Conservation (phyloP, 805 yeast species). For the Candida railenensis region DNA sequence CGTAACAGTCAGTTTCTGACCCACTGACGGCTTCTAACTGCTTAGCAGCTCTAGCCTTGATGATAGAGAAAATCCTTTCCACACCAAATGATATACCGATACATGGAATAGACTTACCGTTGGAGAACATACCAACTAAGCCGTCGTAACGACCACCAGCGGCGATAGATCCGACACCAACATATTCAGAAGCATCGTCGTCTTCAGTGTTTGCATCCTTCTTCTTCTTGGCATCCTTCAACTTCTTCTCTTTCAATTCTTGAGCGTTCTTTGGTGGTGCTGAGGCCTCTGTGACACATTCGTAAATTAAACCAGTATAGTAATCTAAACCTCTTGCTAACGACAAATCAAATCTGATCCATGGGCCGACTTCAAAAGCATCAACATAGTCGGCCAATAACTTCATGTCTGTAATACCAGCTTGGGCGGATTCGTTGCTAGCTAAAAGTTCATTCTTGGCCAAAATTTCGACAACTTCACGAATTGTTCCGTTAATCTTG, state of each 20-base stretch:
- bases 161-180: constrained; percentile 97
- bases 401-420: constrained; percentile 80
- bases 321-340: constrained; percentile 97
- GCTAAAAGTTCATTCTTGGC: constrained; percentile 56
- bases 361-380: constrained; percentile 71
- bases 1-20: constrained; percentile 86
- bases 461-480: constrained; percentile 58
- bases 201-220: constrained; percentile 47
- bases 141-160: constrained; percentile 99
- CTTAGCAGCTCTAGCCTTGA: constrained; percentile 68
- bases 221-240: constrained; percentile 21
- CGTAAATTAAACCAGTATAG: constrained; percentile 95
- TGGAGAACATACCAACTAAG: constrained; percentile 94
- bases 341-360: constrained; percentile 85
- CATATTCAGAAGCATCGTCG: constrained; percentile 94
- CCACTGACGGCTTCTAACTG: constrained; percentile 69
- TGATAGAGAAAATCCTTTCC: constrained; percentile 87
- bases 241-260: constrained; percentile 49
- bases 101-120: constrained; percentile 92
- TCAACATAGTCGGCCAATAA: constrained; percentile 73
- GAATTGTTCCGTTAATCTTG: constrained; percentile 73
- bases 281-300: constrained; percentile 91
- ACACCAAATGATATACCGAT: constrained; percentile 97
- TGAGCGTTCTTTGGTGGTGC: constrained; percentile 90
- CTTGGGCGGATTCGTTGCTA: constrained; percentile 68